phyloP scores from a whole-genome alignment of 768 basidiomycete species.

The Lanmaoa rubissima region DNA sequence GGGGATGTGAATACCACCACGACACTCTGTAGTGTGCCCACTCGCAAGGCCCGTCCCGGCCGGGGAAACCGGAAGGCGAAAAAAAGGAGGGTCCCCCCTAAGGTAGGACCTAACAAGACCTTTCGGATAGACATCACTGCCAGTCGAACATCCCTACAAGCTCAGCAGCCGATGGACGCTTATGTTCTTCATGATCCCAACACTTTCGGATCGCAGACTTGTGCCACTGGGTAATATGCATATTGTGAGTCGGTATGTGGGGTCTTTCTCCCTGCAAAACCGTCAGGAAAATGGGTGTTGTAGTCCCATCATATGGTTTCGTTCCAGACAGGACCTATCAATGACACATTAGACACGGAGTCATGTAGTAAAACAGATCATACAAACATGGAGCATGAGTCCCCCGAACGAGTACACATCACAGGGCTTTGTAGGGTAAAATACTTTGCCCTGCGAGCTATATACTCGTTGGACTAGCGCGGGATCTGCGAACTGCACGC shows the following conservation, averaged over 20 bases:
- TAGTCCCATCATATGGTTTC: slow-evolving; percentile 15
- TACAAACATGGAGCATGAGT: slow-evolving; percentile 32
- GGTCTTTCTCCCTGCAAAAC: slow-evolving; percentile 14
- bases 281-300: neutral
- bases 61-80: neutral
- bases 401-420: slow-evolving; percentile 36
- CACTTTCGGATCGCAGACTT: slow-evolving; percentile 12
- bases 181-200: slow-evolving; percentile 15
- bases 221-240: slow-evolving; percentile 1
- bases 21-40: neutral
- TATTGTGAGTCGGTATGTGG: slow-evolving; percentile 3
- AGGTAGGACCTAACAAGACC: neutral
- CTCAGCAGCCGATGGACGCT: slow-evolving; percentile 16
- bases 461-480: slow-evolving; percentile 17
- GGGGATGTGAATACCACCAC: neutral
- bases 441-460: neutral
- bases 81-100: too few species aligned
- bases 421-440: slow-evolving; percentile 17
- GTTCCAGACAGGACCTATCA: slow-evolving; percentile 21
- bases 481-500: slow-evolving; percentile 48
- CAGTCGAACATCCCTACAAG: slow-evolving; percentile 7
- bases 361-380: neutral
- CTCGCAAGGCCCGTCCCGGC: neutral
- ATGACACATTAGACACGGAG: slow-evolving; percentile 5
- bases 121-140: neutral